Base-by-base conservation (phyloP, 2,329 filamentous ascomycete genomes). In the Cladosporium halotolerans region DNA sequence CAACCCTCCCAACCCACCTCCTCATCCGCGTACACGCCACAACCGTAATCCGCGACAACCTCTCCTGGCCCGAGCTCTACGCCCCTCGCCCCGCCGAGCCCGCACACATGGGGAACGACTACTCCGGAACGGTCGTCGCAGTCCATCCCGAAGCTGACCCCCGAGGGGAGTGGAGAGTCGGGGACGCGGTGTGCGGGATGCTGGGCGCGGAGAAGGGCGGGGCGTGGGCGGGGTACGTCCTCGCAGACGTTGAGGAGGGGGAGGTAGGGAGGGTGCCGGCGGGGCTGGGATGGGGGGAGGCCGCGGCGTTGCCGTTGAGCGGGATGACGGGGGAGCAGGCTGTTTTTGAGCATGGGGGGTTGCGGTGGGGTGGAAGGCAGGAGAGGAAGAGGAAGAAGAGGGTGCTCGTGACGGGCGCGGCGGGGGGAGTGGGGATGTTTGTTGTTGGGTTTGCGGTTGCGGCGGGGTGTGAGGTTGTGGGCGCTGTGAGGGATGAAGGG, bases 251-350 rank as follows among this genome's bases (percentile, higher is more conserved):
- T 2, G 53, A 51, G 23, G 68, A 73, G 57, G 53, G 53, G 19
- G 68, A 73, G 57, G 61, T 73, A 4, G 70, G 68, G 0, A 58
- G 63, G 7, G 66, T 67, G 40, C 72, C 72, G 0, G 53, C 57
- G 33, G 55, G 56, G 3, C 54, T 74, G n/a, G 55, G 49, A 32
- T 71, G 68, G 64, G 62, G 62, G 2, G 63, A 72, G 18, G 68
- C 71, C 0, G 69, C 72, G 1, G 68, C 70, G 3, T 63, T 68
- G 28, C 72, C 72, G 2, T 60, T 74, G 16, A 71, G 68, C 52
- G 70, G 72, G 11, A 57, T 74, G 23, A 74, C 73, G 0, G 73
- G 71, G 3, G 72, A 65, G 53, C 73, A 74, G 62, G 66, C 62
- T 6, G 54, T 74, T 16, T 76, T 75, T 54, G 43, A 28, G 11